Base-by-base conservation (phyloP, 2,329 filamentous ascomycete species). In the Aspergillus eucalypticola region DNA sequence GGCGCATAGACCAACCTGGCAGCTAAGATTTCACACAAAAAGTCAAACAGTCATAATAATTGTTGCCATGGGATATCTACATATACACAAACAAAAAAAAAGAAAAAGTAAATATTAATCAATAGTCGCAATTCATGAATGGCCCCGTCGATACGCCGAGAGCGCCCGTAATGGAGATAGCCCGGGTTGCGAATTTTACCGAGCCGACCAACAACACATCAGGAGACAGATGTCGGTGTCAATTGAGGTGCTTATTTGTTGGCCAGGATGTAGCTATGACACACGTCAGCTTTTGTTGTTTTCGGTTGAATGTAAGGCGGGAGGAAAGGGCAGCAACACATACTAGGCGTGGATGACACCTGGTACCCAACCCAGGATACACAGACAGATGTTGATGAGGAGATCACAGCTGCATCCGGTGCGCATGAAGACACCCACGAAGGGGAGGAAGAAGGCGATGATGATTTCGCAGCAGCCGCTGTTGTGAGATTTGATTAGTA, bases 311-410 rank as follows among this genome's bases (percentile, higher is more conserved):
- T 38, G 4, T 54, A 4, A 7, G 11, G 15, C 21, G 19, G 17
- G 27, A 7, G 17, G 7, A 38, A 13, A 27, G 21, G 19, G 25
- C 23, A 23, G 52, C 38, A 21, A 5, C 7, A 54, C 52, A 19
- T 54, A 54, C 52, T 54, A 54, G 23, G 52, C 52, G 52, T 54
- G 52, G 23, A 54, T 54, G 52, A 54, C 52, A 44, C 52, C 52
- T 29, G 52, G 52, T 5, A 54, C 6, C 52, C 52, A 54, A 29
- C 52, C 52, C 23, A 54, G 52, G n/a, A 54, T 54, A 42, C 52
- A 54, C 17, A 54, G 38, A 44, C 52, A 54, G 52, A 54, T 54
- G 52, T 54, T 54, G 52, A 54, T 54, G 15, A 54, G 52, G 15
- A 54, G 52, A 32, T 54, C 52, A 25, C 52, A 54, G 38, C 52